Evolutionary conservation across 225 moss, liverwort and hornwort species (phyloP).

Genomic region (Polytrichum commune): DNA sequence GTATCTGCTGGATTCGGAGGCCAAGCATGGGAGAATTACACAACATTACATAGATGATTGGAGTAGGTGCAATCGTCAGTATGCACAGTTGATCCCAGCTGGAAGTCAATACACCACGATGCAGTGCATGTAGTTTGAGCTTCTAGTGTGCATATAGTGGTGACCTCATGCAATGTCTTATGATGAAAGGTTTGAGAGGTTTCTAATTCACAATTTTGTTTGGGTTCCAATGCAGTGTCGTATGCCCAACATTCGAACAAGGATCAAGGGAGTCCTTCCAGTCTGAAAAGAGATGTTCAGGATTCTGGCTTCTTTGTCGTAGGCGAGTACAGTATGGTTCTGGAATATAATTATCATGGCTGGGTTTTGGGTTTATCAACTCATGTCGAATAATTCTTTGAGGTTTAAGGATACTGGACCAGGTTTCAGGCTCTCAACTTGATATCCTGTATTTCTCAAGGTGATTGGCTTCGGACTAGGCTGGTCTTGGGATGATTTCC

Average conservation of each 20-base stretch:
- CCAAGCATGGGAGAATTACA: no score
- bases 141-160: no score
- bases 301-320: background rate
- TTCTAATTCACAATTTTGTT: background rate
- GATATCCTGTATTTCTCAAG: background rate
- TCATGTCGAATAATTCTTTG: background rate
- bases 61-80: no score
- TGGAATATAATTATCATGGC: slow-evolving; percentile 1
- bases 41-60: no score
- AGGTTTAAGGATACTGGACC: background rate
- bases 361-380: slow-evolving; percentile 2
- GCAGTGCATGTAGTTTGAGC: no score
- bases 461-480: background rate
- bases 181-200: background rate
- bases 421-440: slow-evolving; percentile 4
- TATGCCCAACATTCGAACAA: background rate
- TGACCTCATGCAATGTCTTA: background rate
- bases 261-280: background rate
- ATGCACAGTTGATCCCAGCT: no score
- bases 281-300: background rate
- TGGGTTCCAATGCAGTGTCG: background rate
- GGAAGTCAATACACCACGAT: no score
- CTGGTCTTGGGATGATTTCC: background rate
- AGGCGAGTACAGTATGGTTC: background rate
- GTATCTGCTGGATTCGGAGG: no score